Base-by-base conservation (phyloP, 2,329 filamentous ascomycete species). In the Fusarium denticulatum region DNA sequence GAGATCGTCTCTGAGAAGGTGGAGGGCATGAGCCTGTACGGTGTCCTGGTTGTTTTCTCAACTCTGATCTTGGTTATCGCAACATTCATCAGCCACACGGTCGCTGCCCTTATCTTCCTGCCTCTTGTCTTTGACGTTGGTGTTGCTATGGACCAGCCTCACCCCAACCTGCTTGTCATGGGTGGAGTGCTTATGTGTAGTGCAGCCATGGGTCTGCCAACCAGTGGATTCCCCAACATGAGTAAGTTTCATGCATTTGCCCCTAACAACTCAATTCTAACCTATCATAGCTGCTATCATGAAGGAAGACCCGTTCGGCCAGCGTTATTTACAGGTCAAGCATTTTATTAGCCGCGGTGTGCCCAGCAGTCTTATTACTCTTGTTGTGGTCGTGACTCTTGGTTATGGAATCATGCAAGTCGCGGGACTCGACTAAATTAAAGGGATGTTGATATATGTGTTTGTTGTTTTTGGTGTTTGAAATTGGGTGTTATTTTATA, bases 191-290 rank as follows among this genome's bases (percentile, higher is more conserved):
- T 99, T 72, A 99, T 99, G 95, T 98, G 96, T 80, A 96, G 93
- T 74, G 95, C 95, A n/a, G 96, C 82, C 5, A 99, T 99, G 96
- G 96, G 92, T 18, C 83, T 99, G 82, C 96, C 96, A 6, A 99
- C 96, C 0, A 96, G 92, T 80, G 97, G 96, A 14, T 99, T 99
- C 85, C 96, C 96, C 4, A 99, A 99, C 77, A 99, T 99, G 96
- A 99, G 95, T 97, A 90, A 88, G 95, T 93, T 50, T 16, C 40
- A 20, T 55, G 20, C 24, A 14, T 8, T 34, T 49, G 24, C 46
- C 28, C 20, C 43, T n/a, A 34, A 50, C 15, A 39, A 37, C 50
- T 15, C 18, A 34, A 61, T 43, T 55, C 79, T 82, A 67, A 80
- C 69, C 49, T 53, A 14, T 13, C 47, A 22, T 57, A 97, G 94